Evolutionary conservation across 129 eudicot species (phyloP), one percentile per base, ranked within the genome.

Genomic region (Escallonia herrerae): DNA sequence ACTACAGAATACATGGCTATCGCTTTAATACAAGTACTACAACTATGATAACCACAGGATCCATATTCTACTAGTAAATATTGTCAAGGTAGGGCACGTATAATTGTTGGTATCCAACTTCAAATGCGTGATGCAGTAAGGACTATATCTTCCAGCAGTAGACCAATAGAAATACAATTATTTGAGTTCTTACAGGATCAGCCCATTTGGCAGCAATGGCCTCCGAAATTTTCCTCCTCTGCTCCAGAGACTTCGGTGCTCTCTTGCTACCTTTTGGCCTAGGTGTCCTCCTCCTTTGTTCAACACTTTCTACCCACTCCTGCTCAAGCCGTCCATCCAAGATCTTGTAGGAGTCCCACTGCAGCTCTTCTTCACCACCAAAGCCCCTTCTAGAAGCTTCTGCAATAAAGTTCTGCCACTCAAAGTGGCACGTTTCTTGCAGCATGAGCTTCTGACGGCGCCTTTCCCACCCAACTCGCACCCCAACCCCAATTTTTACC

Each of bases 151-250:
- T 11, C 58, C 13, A 14, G 15, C 14, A 9, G 13, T 53, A 53
- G 7, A 53, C 14, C 2, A 53, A 0, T 53, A 13, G 58, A 7
- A 7, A 4, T 49, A 1, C 9, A 49, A 49, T 2, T 49, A 49
- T 49, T 49, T 49, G 39, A 68, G 22, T 48, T 14, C 99, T 89
- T 82, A 93, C 99, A 61, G 99, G 99, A 88, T 93, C 99, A 47
- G 96, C 95, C 99, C 99, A 93, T 82, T 93, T 93, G 64, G 99
- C 96, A 73, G 90, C 82, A 75, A 93, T 84, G 51, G 99, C 87
- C 64, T 66, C 96, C 61, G 99, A 77, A 73, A 93, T 93, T 82
- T 84, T 93, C 80, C 70, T 86, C 63, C 88, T 82, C 66, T 93
- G 99, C 70, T 88, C 87, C 39, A 64, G 82, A 43, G 96, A 79